These are phyloP conservation scores for Phallus indusiatus DNA, from an alignment of 768 basidiomycete species.

Conservation along the genomic window DNA sequence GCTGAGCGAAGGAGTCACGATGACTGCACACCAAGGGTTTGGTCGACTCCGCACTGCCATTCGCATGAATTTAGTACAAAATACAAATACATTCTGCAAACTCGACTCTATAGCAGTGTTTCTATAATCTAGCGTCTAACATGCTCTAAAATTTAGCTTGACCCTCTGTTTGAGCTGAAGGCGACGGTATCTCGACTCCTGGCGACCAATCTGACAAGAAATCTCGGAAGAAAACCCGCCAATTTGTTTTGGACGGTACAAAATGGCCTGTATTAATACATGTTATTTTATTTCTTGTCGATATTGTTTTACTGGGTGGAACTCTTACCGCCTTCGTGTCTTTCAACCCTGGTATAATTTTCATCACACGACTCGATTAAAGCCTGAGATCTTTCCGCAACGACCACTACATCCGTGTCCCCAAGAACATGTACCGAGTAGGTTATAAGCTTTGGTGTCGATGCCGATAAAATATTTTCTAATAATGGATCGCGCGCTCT, in stretches of 20 bases:
- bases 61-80: no score
- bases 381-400: slow-evolving; percentile 52
- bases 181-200: neutral
- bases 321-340: slow-evolving; percentile 67
- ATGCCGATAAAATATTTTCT: slow-evolving; percentile 34
- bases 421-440: slow-evolving; percentile 75
- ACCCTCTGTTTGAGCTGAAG: neutral
- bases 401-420: slow-evolving; percentile 65
- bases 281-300: no score
- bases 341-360: slow-evolving; percentile 50
- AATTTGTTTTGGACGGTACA: slow-evolving; percentile 66
- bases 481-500: slow-evolving; percentile 37
- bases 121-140: neutral
- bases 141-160: neutral
- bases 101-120: no score
- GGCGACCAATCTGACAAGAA: slow-evolving; percentile 32
- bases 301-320: no score
- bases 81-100: neutral
- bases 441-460: slow-evolving; percentile 41
- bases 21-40: neutral
- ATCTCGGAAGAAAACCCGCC: slow-evolving; percentile 65
- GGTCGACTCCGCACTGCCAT: neutral
- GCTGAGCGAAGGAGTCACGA: neutral
- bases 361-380: slow-evolving; percentile 42
- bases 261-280: slow-evolving; percentile 88